Evolutionary conservation across 805 yeast species (phyloP).

Genomic region (Zygotorulaspora sp.): DNA sequence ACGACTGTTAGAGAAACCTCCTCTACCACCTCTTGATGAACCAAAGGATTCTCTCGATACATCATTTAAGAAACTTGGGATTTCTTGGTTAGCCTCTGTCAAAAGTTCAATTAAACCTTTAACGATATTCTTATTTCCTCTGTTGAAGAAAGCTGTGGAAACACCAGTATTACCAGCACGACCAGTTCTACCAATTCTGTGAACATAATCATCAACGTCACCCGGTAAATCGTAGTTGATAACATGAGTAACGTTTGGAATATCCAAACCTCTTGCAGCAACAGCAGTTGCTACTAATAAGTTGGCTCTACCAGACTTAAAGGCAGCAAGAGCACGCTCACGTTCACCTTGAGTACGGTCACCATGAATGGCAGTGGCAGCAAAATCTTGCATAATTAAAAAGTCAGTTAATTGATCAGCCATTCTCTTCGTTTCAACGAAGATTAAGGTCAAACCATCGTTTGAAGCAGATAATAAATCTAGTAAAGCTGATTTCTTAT

Average conservation of each 20-base stretch:
- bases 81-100: constrained; percentile 95
- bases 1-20: constrained; percentile 44
- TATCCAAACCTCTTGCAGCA: constrained; percentile 99
- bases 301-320: constrained; percentile 88
- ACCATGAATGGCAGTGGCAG: constrained; percentile 98
- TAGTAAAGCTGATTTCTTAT: constrained; percentile 84
- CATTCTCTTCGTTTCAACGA: constrained; percentile 98
- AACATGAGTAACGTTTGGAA: constrained; percentile 97
- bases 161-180: constrained; percentile 99
- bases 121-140: constrained; percentile 85
- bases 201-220: constrained; percentile 97
- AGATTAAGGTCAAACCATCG: constrained; percentile 83
- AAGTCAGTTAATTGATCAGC: constrained; percentile 94
- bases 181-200: constrained; percentile 99
- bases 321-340: constrained; percentile 93
- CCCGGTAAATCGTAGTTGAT: constrained; percentile 95
- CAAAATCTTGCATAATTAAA: constrained; percentile 81
- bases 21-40: constrained; percentile 55
- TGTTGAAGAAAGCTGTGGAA: constrained; percentile 97
- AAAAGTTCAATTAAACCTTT: constrained; percentile 84
- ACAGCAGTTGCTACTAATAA: constrained; percentile 98
- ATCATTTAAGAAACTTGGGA: constrained; percentile 80
- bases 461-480: constrained; percentile 81
- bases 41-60: constrained; percentile 71
- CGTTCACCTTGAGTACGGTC: constrained; percentile 97